Percentiles rank a stretch among this genome's conserved stretches.
Evolutionary conservation across 2,329 filamentous ascomycete genomes (phyloP).

Genomic region (Triangularia setosa): DNA sequence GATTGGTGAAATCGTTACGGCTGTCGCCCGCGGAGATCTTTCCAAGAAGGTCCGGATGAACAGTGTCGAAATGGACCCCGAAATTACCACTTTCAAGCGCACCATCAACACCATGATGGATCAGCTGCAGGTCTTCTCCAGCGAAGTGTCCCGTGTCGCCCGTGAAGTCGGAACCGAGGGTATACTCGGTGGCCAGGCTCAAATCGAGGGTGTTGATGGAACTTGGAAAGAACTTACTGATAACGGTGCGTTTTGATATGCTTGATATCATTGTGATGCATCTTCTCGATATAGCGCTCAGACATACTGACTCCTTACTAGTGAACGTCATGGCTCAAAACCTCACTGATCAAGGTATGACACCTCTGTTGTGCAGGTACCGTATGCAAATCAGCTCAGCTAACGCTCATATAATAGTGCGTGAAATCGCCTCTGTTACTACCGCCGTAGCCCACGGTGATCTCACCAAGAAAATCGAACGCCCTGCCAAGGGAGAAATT

Average conservation of each 20-base stretch:
- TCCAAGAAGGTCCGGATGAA: constrained; percentile 97
- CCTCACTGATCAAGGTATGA: constrained; percentile 66
- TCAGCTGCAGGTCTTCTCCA: constrained; percentile 92
- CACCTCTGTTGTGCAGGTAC: not conserved
- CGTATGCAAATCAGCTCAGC: not conserved
- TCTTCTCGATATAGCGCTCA: not conserved
- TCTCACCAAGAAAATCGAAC: constrained; percentile 78
- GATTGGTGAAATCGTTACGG: constrained; percentile 95
- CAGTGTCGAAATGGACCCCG: constrained; percentile 92
- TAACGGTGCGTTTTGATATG: constrained; percentile 69
- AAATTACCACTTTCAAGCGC: constrained; percentile 96
- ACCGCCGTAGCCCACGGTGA: constrained; percentile 81
- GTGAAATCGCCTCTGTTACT: constrained; percentile 80
- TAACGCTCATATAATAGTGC: constrained; percentile 45
- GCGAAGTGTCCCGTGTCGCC: constrained; percentile 90
- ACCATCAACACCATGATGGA: constrained; percentile 99
- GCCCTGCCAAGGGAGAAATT: constrained; percentile 77
- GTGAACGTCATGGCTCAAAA: constrained; percentile 84
- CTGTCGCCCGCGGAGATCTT: constrained; percentile 89
- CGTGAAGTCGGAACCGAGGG: constrained; percentile 96
- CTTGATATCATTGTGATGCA: not conserved
- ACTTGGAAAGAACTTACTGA: constrained; percentile 97
- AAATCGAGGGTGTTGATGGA: constrained; percentile 89
- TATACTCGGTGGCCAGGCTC: constrained; percentile 86
- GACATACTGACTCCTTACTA: constrained; percentile 33